Conservation (phyloP, 2,329 filamentous ascomycete species). For the Ceratocystis colombiana region DNA sequence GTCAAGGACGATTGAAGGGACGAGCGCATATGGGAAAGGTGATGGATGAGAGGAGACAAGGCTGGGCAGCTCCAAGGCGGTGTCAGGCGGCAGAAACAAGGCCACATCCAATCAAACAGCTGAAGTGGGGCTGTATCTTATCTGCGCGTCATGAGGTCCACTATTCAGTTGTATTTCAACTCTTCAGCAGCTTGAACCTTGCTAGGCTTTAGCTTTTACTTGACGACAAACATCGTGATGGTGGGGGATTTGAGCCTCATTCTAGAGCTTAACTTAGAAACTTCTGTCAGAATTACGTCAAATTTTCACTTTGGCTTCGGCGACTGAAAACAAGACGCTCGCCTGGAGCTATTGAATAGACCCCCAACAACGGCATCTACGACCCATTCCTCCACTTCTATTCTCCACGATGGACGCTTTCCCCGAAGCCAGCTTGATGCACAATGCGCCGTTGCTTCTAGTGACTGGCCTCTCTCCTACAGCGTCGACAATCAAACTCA, state of each 20-base stretch:
- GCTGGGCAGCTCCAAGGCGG: slow-evolving; percentile 19
- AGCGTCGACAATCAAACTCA: slow-evolving; percentile 5
- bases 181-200: neutral
- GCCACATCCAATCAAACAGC: slow-evolving; percentile 14
- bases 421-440: slow-evolving; percentile 66
- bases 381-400: neutral
- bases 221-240: slow-evolving; percentile 17
- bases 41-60: neutral
- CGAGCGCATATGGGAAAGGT: neutral
- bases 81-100: slow-evolving; percentile 18
- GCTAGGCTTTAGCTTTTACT: neutral
- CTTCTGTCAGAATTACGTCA: too few relatives aligned
- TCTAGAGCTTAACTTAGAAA: too few relatives aligned
- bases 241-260: slow-evolving; percentile 9
- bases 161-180: neutral
- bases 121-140: slow-evolving; percentile 16
- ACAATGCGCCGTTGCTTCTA: slow-evolving; percentile 76
- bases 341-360: neutral
- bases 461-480: slow-evolving; percentile 57
- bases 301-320: too few relatives aligned
- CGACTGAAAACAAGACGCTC: neutral
- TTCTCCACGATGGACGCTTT: slow-evolving; percentile 61
- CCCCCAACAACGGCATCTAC: neutral
- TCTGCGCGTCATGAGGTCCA: slow-evolving; percentile 22
- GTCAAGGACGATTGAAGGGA: neutral